Percentiles rank a stretch among this genome's conserved stretches.
Evolutionary conservation across 495 filamentous ascomycete genomes (phyloP).

Genomic region (Aspergillus sclerotioniger): DNA sequence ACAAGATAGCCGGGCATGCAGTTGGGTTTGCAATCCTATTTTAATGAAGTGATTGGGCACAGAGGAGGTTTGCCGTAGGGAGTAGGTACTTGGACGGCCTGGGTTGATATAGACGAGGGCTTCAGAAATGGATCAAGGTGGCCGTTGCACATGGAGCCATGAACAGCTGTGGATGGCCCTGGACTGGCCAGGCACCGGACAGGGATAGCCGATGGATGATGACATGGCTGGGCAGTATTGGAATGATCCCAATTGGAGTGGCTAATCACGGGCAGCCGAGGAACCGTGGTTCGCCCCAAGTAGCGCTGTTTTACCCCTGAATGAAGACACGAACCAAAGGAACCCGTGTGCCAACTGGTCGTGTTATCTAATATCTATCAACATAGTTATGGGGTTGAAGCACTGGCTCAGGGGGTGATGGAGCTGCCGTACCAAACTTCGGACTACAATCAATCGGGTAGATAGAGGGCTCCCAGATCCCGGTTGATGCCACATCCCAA

Average conservation of each 20-base stretch:
- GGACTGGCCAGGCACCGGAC: no score
- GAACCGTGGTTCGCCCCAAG: slow-evolving; percentile 33
- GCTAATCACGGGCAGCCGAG: slow-evolving; percentile 7
- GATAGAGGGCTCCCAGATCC: no score
- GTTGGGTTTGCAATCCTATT: no score
- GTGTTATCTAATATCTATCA: neutral
- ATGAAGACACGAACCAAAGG: slow-evolving; percentile 22
- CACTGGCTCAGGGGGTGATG: neutral
- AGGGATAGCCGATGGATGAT: neutral
- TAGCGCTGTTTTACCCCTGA: slow-evolving; percentile 31
- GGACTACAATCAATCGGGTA: no score
- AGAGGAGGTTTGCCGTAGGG: no score
- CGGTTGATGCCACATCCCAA: no score
- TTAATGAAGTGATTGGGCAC: no score
- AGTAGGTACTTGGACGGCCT: no score
- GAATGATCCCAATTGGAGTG: neutral
- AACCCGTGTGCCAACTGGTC: slow-evolving; percentile 8
- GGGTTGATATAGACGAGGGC: no score
- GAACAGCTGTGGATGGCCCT: neutral
- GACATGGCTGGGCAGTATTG: neutral
- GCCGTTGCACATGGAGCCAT: neutral
- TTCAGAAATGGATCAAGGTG: no score
- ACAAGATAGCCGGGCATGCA: no score
- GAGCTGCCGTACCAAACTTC: neutral
- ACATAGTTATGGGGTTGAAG: slow-evolving; percentile 9